Evolutionary conservation across 2,329 filamentous ascomycete genomes (phyloP), one percentile per base, ranked within the genome.

Genomic region (Bipolaris oryzae): DNA sequence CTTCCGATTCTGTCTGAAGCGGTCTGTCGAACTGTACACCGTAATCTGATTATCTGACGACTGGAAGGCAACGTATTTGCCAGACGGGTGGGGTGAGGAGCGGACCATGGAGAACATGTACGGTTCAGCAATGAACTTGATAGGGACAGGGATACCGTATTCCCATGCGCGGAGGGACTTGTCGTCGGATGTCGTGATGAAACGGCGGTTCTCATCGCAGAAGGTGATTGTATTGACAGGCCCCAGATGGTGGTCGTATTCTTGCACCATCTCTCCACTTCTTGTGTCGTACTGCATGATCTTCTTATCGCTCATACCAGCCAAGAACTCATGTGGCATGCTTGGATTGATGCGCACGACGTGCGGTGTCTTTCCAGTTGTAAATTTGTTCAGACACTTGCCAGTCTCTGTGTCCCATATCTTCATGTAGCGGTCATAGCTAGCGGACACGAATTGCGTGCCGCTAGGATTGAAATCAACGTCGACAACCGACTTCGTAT

Each of bases 351-450:
- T 98, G 66, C 91, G 89, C 66, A 99, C 83, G 50, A 96, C 93
- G 73, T 99, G 95, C 5, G 95, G 94, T 13, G 92, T 98, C 80
- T 96, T 96, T 72, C 94, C 94, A 0, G 91, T 96, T 16, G 89
- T 92, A 81, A 96, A 99, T 55, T 92, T 91, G 69, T 87, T 89
- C 64, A 96, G 80, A 72, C 94, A 98, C 67, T 88, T 84, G 43
- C 95, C 95, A 20, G 91, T 97, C 77, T 99, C 95, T 0, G 94
- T 97, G 70, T 99, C 95, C 95, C 95, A 99, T 28, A 99, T 84
- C 78, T 98, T 97, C 81, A 98, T 97, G 80, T 91, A 89, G 51
- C 94, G 89, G 76, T 99, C 95, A 76, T 96, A 99, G 15, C 91
- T 95, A 1, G 91, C 90, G 2, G 93, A 93, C 23, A 99, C 79